A percentile compares a stretch with the other conserved stretches of the same genome.
phyloP scores from a whole-genome alignment of 139 green algal genomes.

The Picochlorum costavermella region DNA sequence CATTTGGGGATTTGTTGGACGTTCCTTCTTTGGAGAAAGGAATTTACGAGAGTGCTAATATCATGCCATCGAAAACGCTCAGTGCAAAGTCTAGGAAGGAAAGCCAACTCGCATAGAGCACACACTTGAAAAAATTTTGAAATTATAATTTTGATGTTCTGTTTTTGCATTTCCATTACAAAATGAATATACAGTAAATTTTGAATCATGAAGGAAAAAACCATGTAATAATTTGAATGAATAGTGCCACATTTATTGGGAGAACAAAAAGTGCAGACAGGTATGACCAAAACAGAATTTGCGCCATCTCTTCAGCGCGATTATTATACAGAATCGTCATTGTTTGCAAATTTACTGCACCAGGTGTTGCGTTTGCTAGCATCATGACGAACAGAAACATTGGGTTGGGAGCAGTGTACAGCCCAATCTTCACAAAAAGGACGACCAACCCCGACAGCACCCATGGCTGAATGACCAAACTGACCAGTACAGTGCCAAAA shows the following conservation, averaged over 20 bases:
- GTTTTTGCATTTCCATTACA: too few relatives aligned
- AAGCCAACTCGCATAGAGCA: too few relatives aligned
- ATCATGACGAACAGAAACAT: slow-evolving; percentile 53
- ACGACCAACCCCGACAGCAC: slow-evolving; percentile 30
- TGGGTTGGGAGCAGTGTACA: slow-evolving; percentile 39
- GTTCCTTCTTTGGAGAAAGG: not conserved
- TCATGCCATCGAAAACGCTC: not conserved
- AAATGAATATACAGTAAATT: too few relatives aligned
- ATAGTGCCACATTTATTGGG: slow-evolving; percentile 38
- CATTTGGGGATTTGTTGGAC: slow-evolving; percentile 16
- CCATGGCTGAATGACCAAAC: slow-evolving; percentile 40
- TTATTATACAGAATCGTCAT: slow-evolving; percentile 42
- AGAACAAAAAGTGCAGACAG: slow-evolving; percentile 39
- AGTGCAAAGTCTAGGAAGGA: too few relatives aligned
- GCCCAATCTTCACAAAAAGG: slow-evolving; percentile 12
- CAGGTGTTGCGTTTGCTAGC: slow-evolving; percentile 48
- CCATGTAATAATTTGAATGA: slow-evolving; percentile 31
- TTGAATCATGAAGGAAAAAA: not conserved
- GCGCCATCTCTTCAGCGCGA: slow-evolving; percentile 37
- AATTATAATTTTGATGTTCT: not conserved
- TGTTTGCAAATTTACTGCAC: slow-evolving; percentile 51
- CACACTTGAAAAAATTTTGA: slow-evolving; percentile 1
- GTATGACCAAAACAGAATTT: slow-evolving; percentile 61
- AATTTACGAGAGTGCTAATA: not conserved
- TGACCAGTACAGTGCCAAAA: slow-evolving; percentile 17